Evolutionary conservation across 1,139 yeast species (phyloP), one percentile per base, ranked within the genome.

Genomic region (Fermentozyma sake): DNA sequence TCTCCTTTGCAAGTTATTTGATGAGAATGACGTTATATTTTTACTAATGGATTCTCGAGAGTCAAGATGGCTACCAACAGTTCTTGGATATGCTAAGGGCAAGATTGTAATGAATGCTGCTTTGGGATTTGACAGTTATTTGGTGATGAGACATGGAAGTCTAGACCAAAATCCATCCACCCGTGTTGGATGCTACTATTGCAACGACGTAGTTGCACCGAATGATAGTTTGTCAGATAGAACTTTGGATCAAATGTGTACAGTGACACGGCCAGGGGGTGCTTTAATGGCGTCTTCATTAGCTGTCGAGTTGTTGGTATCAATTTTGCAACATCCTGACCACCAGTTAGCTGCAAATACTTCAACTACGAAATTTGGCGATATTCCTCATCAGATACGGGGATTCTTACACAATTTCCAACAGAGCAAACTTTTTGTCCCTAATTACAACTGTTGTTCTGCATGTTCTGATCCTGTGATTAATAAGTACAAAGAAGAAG

Each of bases 191-290:
- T 91, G 99, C 52, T 91, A 91, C 56, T 91, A 80, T 52, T 91
- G 99, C 55, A 86, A 87, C 50, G 98, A 93, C 50, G 87, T 91
- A 6, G 89, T 87, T 26, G 96, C 96, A 0, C 98, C 99, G 0
- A 64, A 78, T 5, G 96, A 91, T 50, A 81, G 94, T 36, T 59
- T 85, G 11, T 69, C 85, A 0, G 94, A 87, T 46, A 65, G 95
- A 28, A 83, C 96, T 0, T 59, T 91, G 35, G 99, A 91, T 55
- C 97, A 91, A 52, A 91, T 91, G 96, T 91, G 99, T 50, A 91
- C 98, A 0, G 98, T 91, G 1, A 91, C 98, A 0, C 63, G 98
- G 24, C 98, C 99, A 0, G 98, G 99, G 0, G 89, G 82, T 1
- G 95, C 98, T 0, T 61, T 83, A 46, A 61, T 86, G 55, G 97